Evolutionary conservation across 768 basidiomycete genomes (phyloP), one percentile per base, ranked within the genome.

Genomic region (Candolleomyces eurysporus): DNA sequence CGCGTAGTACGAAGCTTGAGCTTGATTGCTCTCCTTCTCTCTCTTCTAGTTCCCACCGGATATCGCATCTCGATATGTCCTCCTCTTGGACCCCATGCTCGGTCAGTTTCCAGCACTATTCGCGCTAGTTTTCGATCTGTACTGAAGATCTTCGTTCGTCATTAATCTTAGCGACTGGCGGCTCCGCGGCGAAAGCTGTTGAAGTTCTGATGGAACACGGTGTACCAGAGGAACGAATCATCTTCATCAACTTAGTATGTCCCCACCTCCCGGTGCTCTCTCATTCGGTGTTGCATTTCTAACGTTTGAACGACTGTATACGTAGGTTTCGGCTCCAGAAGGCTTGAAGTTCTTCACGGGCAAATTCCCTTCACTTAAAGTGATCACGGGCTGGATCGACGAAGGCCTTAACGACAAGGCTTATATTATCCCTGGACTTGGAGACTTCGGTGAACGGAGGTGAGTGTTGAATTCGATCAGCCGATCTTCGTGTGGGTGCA

Each of bases 21-120:
- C 21, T 60, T 14, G 42, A 13, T 21, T 46, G 36, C 52, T 48
- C 30, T 56, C 11, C 36, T 11, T 36, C 36, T 32, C 9, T 9
- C 9, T 32, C 32, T 36, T 36, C 7, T 67, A 97, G 90, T 89
- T 98, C 56, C 96, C 96, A 2, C 90, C 89, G 68, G 96, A 98
- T 72, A 97, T 98, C 60, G 88, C 91, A 0, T 78, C 82, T 39
- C 88, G 97, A 50, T 98, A 96, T 71, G 93, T 95, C 52, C 86
- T 99, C 42, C 85, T 99, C 14, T 84, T 99, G 21, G 96, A 99
- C 72, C 96, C 96, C 0, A 99, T 99, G 96, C 85, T 98, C 52
- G 94, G 94, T 94, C 67, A 55, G 88, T 66, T 42, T 13, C 5
- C 56, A 26, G 26, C 26, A 26, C 26, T 26, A 26, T 26, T 4